Percentiles rank a stretch among this genome's conserved stretches.
Evolutionary conservation across 1,139 yeast genomes (phyloP).

Genomic region (Zygosaccharomyces pseudobailii): DNA sequence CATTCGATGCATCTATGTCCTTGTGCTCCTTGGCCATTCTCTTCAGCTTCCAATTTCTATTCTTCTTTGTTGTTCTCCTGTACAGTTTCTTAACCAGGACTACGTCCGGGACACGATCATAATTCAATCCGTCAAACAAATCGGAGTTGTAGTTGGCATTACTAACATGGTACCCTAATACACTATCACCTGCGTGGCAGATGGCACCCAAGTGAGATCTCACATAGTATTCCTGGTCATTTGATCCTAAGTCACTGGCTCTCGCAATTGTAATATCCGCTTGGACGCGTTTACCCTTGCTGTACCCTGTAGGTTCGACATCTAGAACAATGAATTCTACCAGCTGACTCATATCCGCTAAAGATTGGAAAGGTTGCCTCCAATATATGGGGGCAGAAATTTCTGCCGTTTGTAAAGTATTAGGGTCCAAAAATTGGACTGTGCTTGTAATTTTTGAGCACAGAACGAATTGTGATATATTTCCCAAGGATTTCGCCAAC

Average conservation of each 20-base stretch:
- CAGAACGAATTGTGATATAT: constrained; percentile 74
- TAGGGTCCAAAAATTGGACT: constrained; percentile 81
- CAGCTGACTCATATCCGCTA: constrained; percentile 71
- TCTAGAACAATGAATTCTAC: constrained; percentile 90
- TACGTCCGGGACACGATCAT: constrained; percentile 75
- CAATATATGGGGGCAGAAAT: constrained; percentile 72
- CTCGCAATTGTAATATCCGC: constrained; percentile 91
- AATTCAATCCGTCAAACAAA: constrained; percentile 63
- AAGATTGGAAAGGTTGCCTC: constrained; percentile 78
- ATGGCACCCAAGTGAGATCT: constrained; percentile 91
- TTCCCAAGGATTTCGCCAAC: constrained; percentile 80
- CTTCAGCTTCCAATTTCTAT: constrained; percentile 91
- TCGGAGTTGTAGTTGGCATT: constrained; percentile 86
- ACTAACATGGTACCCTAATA: constrained; percentile 78
- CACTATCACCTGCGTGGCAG: constrained; percentile 94
- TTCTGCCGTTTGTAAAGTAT: constrained; percentile 77
- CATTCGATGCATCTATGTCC: constrained; percentile 75
- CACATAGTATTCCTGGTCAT: constrained; percentile 76
- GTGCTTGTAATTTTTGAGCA: constrained; percentile 81
- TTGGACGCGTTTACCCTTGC: constrained; percentile 73
- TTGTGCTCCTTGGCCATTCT: constrained; percentile 96
- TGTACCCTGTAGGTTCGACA: constrained; percentile 87
- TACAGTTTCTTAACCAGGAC: constrained; percentile 87
- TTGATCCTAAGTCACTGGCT: constrained; percentile 77
- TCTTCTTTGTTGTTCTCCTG: constrained; percentile 70